Conservation (phyloP, 2,329 filamentous ascomycete species). For the Chrysoporthe deuterocubensis region DNA sequence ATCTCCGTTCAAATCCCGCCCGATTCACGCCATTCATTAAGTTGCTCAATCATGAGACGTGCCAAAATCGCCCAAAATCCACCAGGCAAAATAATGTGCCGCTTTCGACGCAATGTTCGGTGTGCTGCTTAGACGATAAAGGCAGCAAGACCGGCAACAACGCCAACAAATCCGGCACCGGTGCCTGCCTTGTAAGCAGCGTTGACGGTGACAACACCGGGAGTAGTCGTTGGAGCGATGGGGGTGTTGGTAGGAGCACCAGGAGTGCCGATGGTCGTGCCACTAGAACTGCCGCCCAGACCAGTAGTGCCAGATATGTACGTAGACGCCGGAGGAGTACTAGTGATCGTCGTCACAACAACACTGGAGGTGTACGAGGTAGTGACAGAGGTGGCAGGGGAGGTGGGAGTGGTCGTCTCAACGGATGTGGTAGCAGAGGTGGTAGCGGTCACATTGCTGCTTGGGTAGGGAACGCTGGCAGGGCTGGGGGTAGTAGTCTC, state of each 20-base stretch:
- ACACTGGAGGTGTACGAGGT: slow-evolving; percentile 18
- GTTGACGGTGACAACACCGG: slow-evolving; percentile 39
- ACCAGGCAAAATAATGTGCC: slow-evolving; percentile 8
- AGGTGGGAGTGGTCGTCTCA: slow-evolving; percentile 24
- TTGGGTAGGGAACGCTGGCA: slow-evolving; percentile 22
- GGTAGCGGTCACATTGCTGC: slow-evolving; percentile 20
- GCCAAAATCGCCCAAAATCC: slow-evolving; percentile 29
- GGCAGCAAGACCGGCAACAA: slow-evolving; percentile 45
- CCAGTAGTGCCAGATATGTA: slow-evolving; percentile 29
- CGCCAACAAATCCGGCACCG: slow-evolving; percentile 41
- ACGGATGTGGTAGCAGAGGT: slow-evolving; percentile 20
- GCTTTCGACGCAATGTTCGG: background rate
- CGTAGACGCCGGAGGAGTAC: slow-evolving; percentile 31
- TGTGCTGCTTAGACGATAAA: slow-evolving; percentile 40
- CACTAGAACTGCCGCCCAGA: slow-evolving; percentile 16
- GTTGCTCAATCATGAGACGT: slow-evolving; percentile 27
- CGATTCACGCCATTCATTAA: slow-evolving; percentile 23
- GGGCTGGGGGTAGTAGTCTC: slow-evolving; percentile 28
- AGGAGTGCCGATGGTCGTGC: slow-evolving; percentile 12
- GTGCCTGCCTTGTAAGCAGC: slow-evolving; percentile 43
- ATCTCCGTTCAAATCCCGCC: slow-evolving; percentile 7
- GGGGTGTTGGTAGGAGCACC: slow-evolving; percentile 35
- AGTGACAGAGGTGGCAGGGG: slow-evolving; percentile 23
- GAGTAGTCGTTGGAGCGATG: slow-evolving; percentile 33
- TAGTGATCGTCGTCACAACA: slow-evolving; percentile 29